These are phyloP conservation scores for Dothideomycetes sp. DNA, from an alignment of 2,329 filamentous ascomycete species.

Conservation along the genomic window DNA sequence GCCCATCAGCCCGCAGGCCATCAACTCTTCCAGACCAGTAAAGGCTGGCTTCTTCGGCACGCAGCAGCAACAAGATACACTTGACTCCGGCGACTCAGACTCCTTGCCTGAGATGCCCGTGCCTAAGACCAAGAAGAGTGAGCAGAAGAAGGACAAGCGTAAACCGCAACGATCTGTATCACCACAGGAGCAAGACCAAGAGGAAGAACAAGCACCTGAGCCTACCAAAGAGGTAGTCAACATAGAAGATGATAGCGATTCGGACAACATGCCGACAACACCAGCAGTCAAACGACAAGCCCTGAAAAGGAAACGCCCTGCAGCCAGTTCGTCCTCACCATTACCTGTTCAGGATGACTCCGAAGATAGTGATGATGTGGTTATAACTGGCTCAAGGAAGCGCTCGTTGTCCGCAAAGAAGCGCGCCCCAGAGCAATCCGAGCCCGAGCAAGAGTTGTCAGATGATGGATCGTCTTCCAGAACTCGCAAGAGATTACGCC, in stretches of 20 bases:
- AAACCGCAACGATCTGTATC: neutral
- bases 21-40: conserved; percentile 13
- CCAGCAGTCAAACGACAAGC: conserved; percentile 13
- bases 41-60: conserved; percentile 23
- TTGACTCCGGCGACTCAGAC: conserved; percentile 8
- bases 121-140: neutral
- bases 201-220: neutral
- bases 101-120: conserved; percentile 1
- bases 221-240: too few species aligned
- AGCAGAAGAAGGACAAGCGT: conserved; percentile 4
- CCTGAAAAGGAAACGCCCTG: conserved; percentile 14
- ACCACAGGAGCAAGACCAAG: neutral
- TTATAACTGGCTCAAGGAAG: conserved; percentile 19
- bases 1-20: neutral
- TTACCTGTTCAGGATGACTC: conserved; percentile 15
- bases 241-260: conserved; percentile 21
- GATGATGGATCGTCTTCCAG: conserved; percentile 5
- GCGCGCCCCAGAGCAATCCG: neutral
- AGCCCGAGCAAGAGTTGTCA: neutral
- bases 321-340: neutral
- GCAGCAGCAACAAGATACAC: conserved; percentile 9
- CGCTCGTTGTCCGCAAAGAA: conserved; percentile 4
- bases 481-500: conserved; percentile 9
- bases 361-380: conserved; percentile 19
- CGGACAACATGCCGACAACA: conserved; percentile 18